phyloP scores from a whole-genome alignment of 2,329 filamentous ascomycete genomes.

The Scedosporium aurantiacum region DNA sequence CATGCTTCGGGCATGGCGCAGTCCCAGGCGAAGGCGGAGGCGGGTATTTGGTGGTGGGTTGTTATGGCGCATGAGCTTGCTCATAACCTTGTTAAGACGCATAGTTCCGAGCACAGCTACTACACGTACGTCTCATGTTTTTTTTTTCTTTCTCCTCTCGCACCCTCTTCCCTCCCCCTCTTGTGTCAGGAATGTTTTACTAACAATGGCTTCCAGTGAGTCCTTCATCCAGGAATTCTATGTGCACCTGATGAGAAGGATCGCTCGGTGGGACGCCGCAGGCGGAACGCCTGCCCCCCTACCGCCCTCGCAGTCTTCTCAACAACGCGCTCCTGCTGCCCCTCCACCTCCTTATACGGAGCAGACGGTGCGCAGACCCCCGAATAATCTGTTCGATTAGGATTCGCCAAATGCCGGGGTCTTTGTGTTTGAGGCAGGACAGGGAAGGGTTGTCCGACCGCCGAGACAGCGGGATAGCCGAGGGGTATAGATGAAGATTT shows the following conservation, averaged over 20 bases:
- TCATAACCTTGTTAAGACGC: conserved; percentile 75
- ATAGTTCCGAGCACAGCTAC: conserved; percentile 70
- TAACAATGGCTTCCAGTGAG: conserved; percentile 37
- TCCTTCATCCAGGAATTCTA: conserved; percentile 72
- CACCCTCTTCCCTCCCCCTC: neutral
- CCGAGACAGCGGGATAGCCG: too few relatives aligned
- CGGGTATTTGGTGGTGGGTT: conserved; percentile 82
- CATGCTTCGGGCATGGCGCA: conserved; percentile 40
- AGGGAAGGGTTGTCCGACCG: too few relatives aligned
- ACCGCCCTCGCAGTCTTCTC: conserved; percentile 5
- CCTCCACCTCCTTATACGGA: conserved; percentile 16
- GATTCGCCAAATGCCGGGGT: neutral
- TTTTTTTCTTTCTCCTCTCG: neutral
- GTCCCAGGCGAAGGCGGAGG: conserved; percentile 45
- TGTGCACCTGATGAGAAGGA: conserved; percentile 51
- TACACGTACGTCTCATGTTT: conserved; percentile 47
- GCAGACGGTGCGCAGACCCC: neutral
- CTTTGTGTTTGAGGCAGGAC: too few relatives aligned
- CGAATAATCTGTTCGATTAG: conserved; percentile 4
- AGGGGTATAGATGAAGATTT: too few relatives aligned
- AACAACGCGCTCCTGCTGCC: conserved; percentile 1
- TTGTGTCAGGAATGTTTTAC: conserved; percentile 9
- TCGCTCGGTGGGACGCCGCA: conserved; percentile 23
- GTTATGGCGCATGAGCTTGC: conserved; percentile 93
- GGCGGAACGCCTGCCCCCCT: conserved; percentile 6